Percentiles rank a stretch among this genome's conserved stretches.
phyloP scores from a whole-genome alignment of 2,329 filamentous ascomycete species.

The Achaetomium macrosporum region DNA sequence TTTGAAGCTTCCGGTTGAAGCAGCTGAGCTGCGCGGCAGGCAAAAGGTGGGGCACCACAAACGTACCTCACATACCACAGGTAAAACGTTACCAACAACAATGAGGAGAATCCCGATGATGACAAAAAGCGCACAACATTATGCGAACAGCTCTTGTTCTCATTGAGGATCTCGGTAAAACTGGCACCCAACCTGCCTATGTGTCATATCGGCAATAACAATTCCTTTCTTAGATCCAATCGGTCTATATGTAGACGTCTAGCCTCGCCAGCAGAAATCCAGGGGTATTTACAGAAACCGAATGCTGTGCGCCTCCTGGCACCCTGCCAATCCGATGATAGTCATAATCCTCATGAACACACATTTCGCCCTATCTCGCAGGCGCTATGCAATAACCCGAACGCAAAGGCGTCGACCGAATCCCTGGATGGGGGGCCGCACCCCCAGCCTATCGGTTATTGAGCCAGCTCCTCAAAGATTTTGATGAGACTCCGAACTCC shows the following conservation, averaged over 20 bases:
- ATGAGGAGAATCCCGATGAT: too few species aligned
- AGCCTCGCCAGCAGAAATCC: conserved; percentile 6
- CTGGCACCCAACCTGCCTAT: background rate
- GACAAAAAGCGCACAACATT: too few species aligned
- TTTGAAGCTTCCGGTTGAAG: background rate
- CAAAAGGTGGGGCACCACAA: background rate
- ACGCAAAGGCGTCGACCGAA: background rate
- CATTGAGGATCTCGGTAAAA: background rate
- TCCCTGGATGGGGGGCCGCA: background rate
- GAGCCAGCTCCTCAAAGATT: conserved; percentile 63
- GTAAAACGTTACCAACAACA: too few species aligned
- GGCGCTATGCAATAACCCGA: background rate
- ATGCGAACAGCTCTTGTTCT: background rate
- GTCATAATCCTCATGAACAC: conserved; percentile 12
- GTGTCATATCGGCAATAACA: background rate
- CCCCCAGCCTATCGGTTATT: conserved; percentile 19
- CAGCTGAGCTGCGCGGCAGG: background rate
- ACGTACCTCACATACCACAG: background rate
- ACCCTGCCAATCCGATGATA: conserved; percentile 3
- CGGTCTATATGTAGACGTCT: background rate
- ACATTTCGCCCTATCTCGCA: background rate
- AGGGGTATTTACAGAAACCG: conserved; percentile 17
- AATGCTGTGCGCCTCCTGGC: background rate
- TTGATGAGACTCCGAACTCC: conserved; percentile 67
- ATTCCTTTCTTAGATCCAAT: background rate